Base-by-base conservation (phyloP, 148 eudicot species). In the Polygonum maritimum region DNA sequence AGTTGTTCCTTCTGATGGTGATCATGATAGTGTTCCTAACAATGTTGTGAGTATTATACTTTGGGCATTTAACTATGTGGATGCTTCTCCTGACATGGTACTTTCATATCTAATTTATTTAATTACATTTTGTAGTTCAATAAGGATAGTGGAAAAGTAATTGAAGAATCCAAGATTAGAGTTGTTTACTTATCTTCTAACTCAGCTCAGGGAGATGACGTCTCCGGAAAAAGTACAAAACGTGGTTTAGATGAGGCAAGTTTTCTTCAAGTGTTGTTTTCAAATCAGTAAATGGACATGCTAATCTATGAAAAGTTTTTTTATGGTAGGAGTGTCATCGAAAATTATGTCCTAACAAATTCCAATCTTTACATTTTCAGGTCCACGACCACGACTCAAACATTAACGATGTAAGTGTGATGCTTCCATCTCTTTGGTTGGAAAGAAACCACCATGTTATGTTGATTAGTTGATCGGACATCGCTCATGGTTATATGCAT, bases 161-260 rank as follows among this genome's bases (percentile, higher is more conserved):
- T 91, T 77, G 93, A 93, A 78, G 98, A 93, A 71, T 81, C 84
- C 85, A 91, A 91, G 86, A 93, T 93, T 65, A 87, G 81, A 82
- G 96, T 93, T 80, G 83, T 88, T 21, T 93, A 89, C 69, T 48
- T 83, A 60, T 69, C 82, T 57, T 86, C 91, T 67, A 78, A 86
- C 70, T 78, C 87, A 33, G 79, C 81, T 15, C 41, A 67, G 8
- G 71, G 45, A 36, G 90, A 88, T 72, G 86, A 82, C 45, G 86
- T 85, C 58, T 75, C 85, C 5, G 57, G 58, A 15, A 83, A 71
- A 75, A 76, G 79, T 79, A 22, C 76, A 51, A 74, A 82, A 71
- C 82, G 60, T 81, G 85, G 86, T 82, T 75, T 62, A 70, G 84
- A 85, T 63, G 76, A 69, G 39, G 97, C 90, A 80, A 92, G 97